Percentiles rank a stretch among this genome's conserved stretches.
phyloP scores from a whole-genome alignment of 129 eudicot species.

The Artemisia tridentata region DNA sequence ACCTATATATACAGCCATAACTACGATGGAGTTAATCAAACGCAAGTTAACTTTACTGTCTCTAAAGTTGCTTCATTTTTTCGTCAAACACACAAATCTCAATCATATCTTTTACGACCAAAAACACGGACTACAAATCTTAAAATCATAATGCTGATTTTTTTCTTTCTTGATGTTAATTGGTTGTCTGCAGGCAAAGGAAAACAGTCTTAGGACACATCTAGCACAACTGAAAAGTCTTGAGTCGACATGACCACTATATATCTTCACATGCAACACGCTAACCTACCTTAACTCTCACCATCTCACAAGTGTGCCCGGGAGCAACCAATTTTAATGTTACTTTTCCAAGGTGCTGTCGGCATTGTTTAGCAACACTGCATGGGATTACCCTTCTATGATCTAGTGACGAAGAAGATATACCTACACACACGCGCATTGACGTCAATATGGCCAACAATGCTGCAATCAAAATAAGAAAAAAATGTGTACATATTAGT shows the following conservation, averaged over 20 bases:
- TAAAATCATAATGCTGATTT: background rate
- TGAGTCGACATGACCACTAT: slow-evolving; percentile 23
- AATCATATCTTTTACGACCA: background rate
- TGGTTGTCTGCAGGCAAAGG: slow-evolving; percentile 53
- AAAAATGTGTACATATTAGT: slow-evolving; percentile 22
- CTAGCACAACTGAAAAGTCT: slow-evolving; percentile 55
- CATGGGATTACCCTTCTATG: slow-evolving; percentile 1
- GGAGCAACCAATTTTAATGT: slow-evolving; percentile 10
- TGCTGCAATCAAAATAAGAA: slow-evolving; percentile 6
- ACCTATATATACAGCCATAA: too few relatives aligned
- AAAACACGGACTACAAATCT: background rate
- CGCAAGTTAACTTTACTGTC: background rate
- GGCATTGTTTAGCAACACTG: too few relatives aligned
- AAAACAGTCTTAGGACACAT: slow-evolving; percentile 82
- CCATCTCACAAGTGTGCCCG: slow-evolving; percentile 4
- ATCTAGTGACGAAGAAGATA: slow-evolving; percentile 26
- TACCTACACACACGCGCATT: background rate
- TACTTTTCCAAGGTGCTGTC: background rate
- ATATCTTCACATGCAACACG: slow-evolving; percentile 15
- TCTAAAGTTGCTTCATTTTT: background rate
- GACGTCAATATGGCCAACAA: slow-evolving; percentile 5
- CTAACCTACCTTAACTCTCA: slow-evolving; percentile 8
- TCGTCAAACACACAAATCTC: background rate
- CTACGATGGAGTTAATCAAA: too few relatives aligned
- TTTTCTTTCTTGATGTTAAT: background rate